Evolutionary conservation across 2,329 filamentous ascomycete species (phyloP).

Genomic region (Paecilomyces niveus): DNA sequence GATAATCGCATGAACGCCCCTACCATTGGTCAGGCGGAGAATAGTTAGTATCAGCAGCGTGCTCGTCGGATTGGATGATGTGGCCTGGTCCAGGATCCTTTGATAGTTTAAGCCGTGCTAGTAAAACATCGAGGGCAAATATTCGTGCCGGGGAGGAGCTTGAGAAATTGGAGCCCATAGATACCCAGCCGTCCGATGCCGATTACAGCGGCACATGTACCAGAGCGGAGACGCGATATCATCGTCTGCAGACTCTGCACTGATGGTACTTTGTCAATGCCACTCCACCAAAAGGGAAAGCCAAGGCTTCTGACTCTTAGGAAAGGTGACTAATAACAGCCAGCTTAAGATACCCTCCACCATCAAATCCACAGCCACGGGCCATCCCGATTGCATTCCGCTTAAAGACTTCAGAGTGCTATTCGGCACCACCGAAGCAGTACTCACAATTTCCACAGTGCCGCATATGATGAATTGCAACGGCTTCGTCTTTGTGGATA

Average conservation of each 20-base stretch:
- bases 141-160: constrained; percentile 4
- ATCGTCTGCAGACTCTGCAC: too few relatives aligned
- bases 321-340: too few relatives aligned
- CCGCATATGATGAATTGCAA: constrained; percentile 10
- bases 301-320: too few relatives aligned
- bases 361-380: constrained; percentile 8
- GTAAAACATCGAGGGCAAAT: constrained; percentile 5
- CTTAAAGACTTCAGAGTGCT: constrained; percentile 8
- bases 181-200: constrained; percentile 7
- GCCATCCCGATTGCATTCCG: constrained; percentile 2
- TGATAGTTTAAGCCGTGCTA: constrained; percentile 5
- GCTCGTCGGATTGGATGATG: constrained; percentile 3
- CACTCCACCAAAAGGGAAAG: too few relatives aligned
- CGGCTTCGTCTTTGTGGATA: constrained; percentile 9
- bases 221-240: constrained; percentile 5
- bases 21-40: constrained; percentile 5
- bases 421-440: constrained; percentile 6
- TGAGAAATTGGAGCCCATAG: constrained; percentile 8
- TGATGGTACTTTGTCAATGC: too few relatives aligned
- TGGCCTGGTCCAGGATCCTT: constrained; percentile 4
- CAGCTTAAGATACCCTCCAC: too few relatives aligned
- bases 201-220: too few relatives aligned
- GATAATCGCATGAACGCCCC: constrained; percentile 8
- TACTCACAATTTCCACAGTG: constrained; percentile 10
- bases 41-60: constrained; percentile 2